Conservation (phyloP, 495 filamentous ascomycete genomes). For the Daldinia grandis region DNA sequence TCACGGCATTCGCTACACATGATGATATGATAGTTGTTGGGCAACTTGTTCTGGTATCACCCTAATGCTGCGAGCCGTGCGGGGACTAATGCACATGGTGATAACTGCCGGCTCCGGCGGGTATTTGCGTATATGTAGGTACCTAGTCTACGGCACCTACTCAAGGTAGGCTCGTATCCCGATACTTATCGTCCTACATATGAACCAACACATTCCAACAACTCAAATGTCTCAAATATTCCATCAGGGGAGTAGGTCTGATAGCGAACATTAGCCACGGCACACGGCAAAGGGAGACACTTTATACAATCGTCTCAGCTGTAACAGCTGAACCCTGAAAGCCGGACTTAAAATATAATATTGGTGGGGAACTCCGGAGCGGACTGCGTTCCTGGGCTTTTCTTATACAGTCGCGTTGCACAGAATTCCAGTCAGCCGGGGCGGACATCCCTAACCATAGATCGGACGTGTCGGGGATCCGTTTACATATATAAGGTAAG, state of each 20-base stretch:
- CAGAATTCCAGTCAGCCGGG: background rate
- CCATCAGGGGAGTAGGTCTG: background rate
- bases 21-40: background rate
- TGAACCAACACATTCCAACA: background rate
- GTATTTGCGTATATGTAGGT: background rate
- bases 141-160: background rate
- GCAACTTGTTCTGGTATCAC: background rate
- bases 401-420: conserved; percentile 14
- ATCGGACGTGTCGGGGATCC: conserved; percentile 34
- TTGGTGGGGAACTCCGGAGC: conserved; percentile 37
- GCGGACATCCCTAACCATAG: conserved; percentile 1
- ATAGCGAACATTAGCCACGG: background rate
- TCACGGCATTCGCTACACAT: background rate
- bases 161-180: background rate
- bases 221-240: background rate
- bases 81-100: conserved; percentile 4
- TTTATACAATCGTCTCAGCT: background rate
- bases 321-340: background rate
- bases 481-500: conserved; percentile 4
- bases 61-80: background rate
- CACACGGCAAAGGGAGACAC: background rate
- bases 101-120: conserved; percentile 2
- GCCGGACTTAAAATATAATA: background rate
- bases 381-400: background rate
- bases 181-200: background rate